Conservation (phyloP, 306 rosid genomes). For the Vigna trinervia region DNA sequence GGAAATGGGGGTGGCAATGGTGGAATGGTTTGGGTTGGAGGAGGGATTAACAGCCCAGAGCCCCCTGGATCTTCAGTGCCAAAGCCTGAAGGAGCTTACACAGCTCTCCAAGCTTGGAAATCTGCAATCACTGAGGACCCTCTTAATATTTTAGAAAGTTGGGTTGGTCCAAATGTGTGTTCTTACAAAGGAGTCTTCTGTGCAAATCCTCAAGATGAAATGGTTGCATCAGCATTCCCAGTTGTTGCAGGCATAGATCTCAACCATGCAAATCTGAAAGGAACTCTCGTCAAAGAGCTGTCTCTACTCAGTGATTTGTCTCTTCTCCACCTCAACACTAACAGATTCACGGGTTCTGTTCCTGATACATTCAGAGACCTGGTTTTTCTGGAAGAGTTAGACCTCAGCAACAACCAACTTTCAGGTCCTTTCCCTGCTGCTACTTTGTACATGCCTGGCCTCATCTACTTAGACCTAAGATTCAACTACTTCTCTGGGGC, state of each 20-base stretch:
- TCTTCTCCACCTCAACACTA: slow-evolving; percentile 84
- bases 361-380: slow-evolving; percentile 77
- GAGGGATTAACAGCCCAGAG: slow-evolving; percentile 58
- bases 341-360: slow-evolving; percentile 71
- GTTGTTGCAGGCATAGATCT: slow-evolving; percentile 88
- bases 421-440: slow-evolving; percentile 80
- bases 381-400: slow-evolving; percentile 70
- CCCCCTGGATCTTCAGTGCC: slow-evolving; percentile 60
- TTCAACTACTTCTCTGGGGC: slow-evolving; percentile 79
- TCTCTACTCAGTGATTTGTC: slow-evolving; percentile 76
- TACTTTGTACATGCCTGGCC: slow-evolving; percentile 66
- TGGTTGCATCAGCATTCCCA: slow-evolving; percentile 46
- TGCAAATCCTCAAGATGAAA: slow-evolving; percentile 53
- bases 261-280: slow-evolving; percentile 89
- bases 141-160: slow-evolving; percentile 56
- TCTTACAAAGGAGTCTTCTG: slow-evolving; percentile 92
- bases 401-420: slow-evolving; percentile 85
- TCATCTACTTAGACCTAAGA: slow-evolving; percentile 88
- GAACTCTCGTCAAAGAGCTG: slow-evolving; percentile 78
- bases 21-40: slow-evolving; percentile 72
- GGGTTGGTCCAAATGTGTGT: slow-evolving; percentile 88
- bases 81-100: slow-evolving; percentile 62
- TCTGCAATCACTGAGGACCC: slow-evolving; percentile 90
- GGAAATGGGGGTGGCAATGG: slow-evolving; percentile 34
- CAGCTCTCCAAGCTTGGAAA: slow-evolving; percentile 92